Evolutionary conservation across 805 yeast species (phyloP).

Genomic region (Nakazawaea sp.): DNA sequence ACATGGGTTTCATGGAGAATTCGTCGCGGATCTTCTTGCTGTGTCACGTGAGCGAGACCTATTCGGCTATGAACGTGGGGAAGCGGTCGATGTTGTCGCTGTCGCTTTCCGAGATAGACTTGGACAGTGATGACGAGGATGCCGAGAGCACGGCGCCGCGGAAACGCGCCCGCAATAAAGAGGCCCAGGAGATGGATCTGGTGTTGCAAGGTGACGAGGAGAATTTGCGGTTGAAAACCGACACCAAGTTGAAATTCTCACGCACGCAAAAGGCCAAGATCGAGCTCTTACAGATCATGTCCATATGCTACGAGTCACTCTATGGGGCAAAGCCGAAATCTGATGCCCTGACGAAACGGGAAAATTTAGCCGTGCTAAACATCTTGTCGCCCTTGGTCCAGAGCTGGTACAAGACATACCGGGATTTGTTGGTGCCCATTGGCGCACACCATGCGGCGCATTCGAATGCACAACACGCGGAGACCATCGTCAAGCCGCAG

Average conservation of each 20-base stretch:
- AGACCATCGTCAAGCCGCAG: slow-evolving; percentile 21
- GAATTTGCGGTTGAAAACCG: slow-evolving; percentile 19
- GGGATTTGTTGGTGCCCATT: slow-evolving; percentile 44
- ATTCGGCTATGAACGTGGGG: slow-evolving; percentile 75
- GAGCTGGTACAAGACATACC: slow-evolving; percentile 68
- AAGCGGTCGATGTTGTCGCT: slow-evolving; percentile 73
- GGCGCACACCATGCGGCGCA: slow-evolving; percentile 26
- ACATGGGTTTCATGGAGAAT: slow-evolving; percentile 71
- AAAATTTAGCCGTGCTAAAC: slow-evolving; percentile 63
- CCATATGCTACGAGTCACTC: slow-evolving; percentile 77
- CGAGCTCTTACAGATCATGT: slow-evolving; percentile 70
- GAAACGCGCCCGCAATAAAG: slow-evolving; percentile 4
- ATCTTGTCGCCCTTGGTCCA: slow-evolving; percentile 72
- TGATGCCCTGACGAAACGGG: slow-evolving; percentile 47
- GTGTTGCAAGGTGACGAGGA: slow-evolving; percentile 24
- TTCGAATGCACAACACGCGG: slow-evolving; percentile 9
- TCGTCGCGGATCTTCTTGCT: slow-evolving; percentile 74
- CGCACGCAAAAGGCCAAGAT: slow-evolving; percentile 66
- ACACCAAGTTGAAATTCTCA: slow-evolving; percentile 44
- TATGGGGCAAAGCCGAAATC: slow-evolving; percentile 60
- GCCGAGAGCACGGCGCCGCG: slow-evolving; percentile 7
- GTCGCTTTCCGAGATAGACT: slow-evolving; percentile 59
- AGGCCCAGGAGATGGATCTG: slow-evolving; percentile 13
- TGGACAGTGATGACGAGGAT: slow-evolving; percentile 35
- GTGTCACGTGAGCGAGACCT: slow-evolving; percentile 77